Evolutionary conservation across 2,329 filamentous ascomycete genomes (phyloP).

Genomic region (Zopfia rhizophila): DNA sequence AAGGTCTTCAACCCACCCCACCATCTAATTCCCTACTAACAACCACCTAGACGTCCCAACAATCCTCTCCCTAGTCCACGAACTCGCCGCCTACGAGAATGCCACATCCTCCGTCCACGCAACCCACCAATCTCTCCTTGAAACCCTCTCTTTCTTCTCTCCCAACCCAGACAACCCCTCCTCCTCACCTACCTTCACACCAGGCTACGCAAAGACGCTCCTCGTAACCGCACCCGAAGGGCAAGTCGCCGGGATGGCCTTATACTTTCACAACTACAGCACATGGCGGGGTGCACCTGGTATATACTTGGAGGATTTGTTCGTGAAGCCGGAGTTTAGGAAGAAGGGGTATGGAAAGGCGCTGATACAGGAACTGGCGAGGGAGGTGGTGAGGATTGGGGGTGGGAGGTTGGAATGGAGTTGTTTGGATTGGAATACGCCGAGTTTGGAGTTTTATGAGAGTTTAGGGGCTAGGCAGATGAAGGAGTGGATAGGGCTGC

Average conservation of each 20-base stretch:
- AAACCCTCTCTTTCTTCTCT: slow-evolving; percentile 87
- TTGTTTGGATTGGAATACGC: slow-evolving; percentile 93
- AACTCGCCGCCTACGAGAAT: slow-evolving; percentile 89
- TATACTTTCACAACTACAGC: slow-evolving; percentile 96
- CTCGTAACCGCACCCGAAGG: slow-evolving; percentile 63
- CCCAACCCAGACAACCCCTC: slow-evolving; percentile 57
- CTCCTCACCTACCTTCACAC: slow-evolving; percentile 50
- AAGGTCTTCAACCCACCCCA: slow-evolving; percentile 58
- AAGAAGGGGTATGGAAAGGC: slow-evolving; percentile 82
- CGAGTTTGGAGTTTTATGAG: slow-evolving; percentile 86
- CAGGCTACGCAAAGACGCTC: slow-evolving; percentile 79
- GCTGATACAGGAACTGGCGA: slow-evolving; percentile 80
- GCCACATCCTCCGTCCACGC: slow-evolving; percentile 79
- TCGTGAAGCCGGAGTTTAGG: slow-evolving; percentile 75
- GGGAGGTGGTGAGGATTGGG: slow-evolving; percentile 76
- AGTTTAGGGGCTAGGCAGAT: slow-evolving; percentile 70
- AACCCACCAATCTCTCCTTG: slow-evolving; percentile 75
- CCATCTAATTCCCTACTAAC: slow-evolving; percentile 14
- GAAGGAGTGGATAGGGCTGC: slow-evolving; percentile 79
- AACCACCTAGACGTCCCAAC: slow-evolving; percentile 73
- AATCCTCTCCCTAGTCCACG: slow-evolving; percentile 85
- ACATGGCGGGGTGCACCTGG: slow-evolving; percentile 90
- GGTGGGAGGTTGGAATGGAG: slow-evolving; percentile 88
- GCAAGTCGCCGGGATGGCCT: slow-evolving; percentile 76
- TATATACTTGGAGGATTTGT: slow-evolving; percentile 95